Evolutionary conservation across 768 basidiomycete species (phyloP).

Genomic region (Mycena filopes): DNA sequence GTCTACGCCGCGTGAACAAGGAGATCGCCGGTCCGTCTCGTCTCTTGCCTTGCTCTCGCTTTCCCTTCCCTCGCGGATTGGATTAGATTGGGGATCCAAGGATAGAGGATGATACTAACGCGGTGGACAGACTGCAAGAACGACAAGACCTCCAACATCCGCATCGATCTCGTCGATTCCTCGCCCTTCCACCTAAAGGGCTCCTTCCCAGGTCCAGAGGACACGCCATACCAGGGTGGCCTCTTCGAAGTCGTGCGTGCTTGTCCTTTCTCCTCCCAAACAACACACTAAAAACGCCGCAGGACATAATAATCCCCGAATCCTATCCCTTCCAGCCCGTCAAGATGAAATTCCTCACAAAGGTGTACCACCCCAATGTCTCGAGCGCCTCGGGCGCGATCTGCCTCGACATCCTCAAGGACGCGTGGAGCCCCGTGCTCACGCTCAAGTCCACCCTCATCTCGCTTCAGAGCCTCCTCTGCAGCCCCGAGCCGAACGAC

Average conservation of each 20-base stretch:
- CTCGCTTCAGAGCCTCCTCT: conserved; percentile 91
- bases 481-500: conserved; percentile 94
- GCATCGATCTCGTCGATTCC: conserved; percentile 87
- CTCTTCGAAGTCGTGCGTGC: conserved; percentile 87
- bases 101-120: not conserved
- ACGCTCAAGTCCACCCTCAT: conserved; percentile 97
- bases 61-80: not conserved
- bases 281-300: conserved; percentile 48
- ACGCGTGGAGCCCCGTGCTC: conserved; percentile 95
- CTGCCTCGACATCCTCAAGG: conserved; percentile 88
- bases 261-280: not conserved
- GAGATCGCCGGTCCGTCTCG: conserved; percentile 84
- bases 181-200: conserved; percentile 94
- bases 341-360: conserved; percentile 99
- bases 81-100: not conserved
- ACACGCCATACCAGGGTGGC: conserved; percentile 93
- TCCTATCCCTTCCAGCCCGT: conserved; percentile 93
- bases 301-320: conserved; percentile 91
- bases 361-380: conserved; percentile 96
- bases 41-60: not conserved
- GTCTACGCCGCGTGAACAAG: conserved; percentile 91
- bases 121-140: conserved; percentile 84
- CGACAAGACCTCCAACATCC: conserved; percentile 90
- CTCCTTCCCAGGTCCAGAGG: conserved; percentile 91
- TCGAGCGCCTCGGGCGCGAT: conserved; percentile 95